These are phyloP conservation scores for Tripidium arundinaceum DNA, from an alignment of 202 grass and related monocot genomes.

Conservation along the genomic window DNA sequence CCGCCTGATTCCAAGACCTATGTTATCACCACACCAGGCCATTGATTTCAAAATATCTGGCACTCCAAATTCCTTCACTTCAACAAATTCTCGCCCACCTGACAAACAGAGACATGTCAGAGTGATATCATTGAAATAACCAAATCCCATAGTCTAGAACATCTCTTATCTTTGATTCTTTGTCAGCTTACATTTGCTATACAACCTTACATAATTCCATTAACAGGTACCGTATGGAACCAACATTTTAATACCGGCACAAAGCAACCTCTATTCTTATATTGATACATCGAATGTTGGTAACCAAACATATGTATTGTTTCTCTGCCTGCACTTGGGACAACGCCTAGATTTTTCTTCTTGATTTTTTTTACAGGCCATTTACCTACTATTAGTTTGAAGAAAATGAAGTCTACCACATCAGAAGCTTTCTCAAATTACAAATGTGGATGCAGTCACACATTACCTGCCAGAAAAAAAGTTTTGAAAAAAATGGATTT, in stretches of 20 bases:
- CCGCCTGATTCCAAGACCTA: conserved; percentile 83
- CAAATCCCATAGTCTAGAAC: background rate
- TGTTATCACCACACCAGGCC: conserved; percentile 95
- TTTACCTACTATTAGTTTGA: conserved; percentile 7
- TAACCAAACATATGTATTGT: conserved; percentile 23
- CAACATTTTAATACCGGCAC: background rate
- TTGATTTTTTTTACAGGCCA: background rate
- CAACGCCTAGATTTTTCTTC: background rate
- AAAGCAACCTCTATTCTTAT: background rate
- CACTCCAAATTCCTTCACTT: conserved; percentile 94
- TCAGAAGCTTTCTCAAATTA: conserved; percentile 20
- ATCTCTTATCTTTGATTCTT: background rate
- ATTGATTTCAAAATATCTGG: conserved; percentile 82
- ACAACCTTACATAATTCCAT: conserved; percentile 31
- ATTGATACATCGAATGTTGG: conserved; percentile 4
- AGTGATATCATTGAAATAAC: conserved; percentile 24
- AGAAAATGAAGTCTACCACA: background rate
- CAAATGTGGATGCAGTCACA: background rate
- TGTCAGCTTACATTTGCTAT: background rate
- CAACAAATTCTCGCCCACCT: conserved; percentile 93
- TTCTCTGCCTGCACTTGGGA: conserved; percentile 11
- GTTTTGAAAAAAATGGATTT: background rate
- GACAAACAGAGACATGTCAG: conserved; percentile 22
- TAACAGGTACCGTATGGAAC: background rate
- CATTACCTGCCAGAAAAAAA: background rate